These are phyloP conservation scores for Lanmaoa pseudosensibilis DNA, from an alignment of 768 basidiomycete genomes.

Conservation along the genomic window DNA sequence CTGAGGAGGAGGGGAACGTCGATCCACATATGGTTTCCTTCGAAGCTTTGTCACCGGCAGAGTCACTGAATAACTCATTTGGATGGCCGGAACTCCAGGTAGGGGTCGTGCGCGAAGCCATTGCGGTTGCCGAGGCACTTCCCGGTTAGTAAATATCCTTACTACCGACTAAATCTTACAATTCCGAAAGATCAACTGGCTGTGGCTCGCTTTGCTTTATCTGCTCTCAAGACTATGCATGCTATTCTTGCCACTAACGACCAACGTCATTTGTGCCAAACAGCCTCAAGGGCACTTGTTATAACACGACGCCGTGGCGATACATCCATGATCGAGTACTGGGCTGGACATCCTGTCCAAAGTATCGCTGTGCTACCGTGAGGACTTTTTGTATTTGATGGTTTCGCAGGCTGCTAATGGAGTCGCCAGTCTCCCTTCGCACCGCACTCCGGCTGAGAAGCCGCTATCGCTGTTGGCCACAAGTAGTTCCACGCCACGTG, in stretches of 20 bases:
- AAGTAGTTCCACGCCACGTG: conserved; percentile 37
- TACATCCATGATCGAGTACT: conserved; percentile 71
- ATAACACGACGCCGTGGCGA: conserved; percentile 80
- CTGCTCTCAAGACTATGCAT: conserved; percentile 75
- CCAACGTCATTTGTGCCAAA: conserved; percentile 76
- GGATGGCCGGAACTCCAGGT: conserved; percentile 97
- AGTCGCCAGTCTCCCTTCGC: conserved; percentile 59
- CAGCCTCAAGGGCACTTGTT: conserved; percentile 68
- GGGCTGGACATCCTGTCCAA: conserved; percentile 79
- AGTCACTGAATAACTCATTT: conserved; percentile 49
- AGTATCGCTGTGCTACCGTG: conserved; percentile 80
- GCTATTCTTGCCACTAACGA: conserved; percentile 68
- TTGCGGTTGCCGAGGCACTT: conserved; percentile 86
- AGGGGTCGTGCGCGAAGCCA: conserved; percentile 89
- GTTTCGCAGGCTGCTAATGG: neutral
- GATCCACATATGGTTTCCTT: conserved; percentile 7
- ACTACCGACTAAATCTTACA: conserved; percentile 1
- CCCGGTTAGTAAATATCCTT: conserved; percentile 58
- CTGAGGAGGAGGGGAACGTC: conserved; percentile 23
- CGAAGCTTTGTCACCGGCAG: conserved; percentile 44
- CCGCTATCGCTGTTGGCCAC: conserved; percentile 54
- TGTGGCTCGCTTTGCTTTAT: conserved; percentile 88
- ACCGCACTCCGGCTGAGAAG: conserved; percentile 74
- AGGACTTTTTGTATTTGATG: conserved; percentile 25
- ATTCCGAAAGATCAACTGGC: conserved; percentile 67